Base-by-base conservation (phyloP, 257 asterid genomes). In the Lithospermum erythrorhizon region DNA sequence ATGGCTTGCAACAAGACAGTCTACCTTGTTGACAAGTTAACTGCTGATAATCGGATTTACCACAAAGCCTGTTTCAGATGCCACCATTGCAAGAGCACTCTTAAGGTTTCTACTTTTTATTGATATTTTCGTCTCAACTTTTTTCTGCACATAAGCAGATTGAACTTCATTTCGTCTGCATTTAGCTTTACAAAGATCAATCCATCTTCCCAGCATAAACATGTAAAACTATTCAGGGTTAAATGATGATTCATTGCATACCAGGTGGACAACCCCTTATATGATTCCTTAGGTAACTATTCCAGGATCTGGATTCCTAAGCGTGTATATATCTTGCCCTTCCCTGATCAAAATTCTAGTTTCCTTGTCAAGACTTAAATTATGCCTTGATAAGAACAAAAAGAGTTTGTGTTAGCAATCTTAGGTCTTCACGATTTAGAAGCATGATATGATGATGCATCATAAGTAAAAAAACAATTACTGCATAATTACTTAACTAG, bases 1-100 rank as follows among this genome's bases (percentile, higher is more conserved):
- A 91, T 84, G 93, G 96, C 96, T 3, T 91, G 98, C 61, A 90
- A 82, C 23, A 86, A 84, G 76, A 91, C 98, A 55, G 98, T 91
- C 2, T 91, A 91, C 74, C 77, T 91, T 49, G 98, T 91, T 54
- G 98, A 88, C 67, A 86, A 84, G 78, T 62, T 91, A 51, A 84
- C 96, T n/a, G 98, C 98, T 9, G 96, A 91, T 55, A 88, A 91
- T 68, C 79, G 98, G 66, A 17, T 84, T 70, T 91, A 76, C 73
- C 98, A 91, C 79, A 88, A 86, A 78, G 90, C 98, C 60, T 91
- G 98, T 73, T 91, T 91, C 29, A 80, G 98, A 75, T 91, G 98
- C 78, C 98, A 91, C 74, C 98, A 91, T 64, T 91, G 98, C 86
- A 86, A 72, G 41, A 94, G 95, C 49, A 91, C 98, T 62, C 98